A percentile compares a stretch with the other conserved stretches of the same genome.
Evolutionary conservation across 345 rosid species (phyloP).

Genomic region (Moricandia arvensis): DNA sequence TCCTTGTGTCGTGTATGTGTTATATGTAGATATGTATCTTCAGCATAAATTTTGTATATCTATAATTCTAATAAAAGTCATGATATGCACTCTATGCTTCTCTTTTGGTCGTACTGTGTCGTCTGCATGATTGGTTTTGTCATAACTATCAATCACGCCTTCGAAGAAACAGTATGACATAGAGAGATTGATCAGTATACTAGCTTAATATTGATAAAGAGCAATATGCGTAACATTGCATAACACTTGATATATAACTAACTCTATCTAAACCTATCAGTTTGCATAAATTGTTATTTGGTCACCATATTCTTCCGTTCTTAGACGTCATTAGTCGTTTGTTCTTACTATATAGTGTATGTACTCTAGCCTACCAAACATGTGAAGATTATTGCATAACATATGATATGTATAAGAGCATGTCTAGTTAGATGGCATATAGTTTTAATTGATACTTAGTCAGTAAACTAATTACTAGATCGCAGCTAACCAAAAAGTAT

Average conservation of each 20-base stretch:
- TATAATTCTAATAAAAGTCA: not conserved
- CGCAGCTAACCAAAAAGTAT: not conserved
- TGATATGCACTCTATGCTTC: not conserved
- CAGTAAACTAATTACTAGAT: not conserved
- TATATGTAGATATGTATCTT: not conserved
- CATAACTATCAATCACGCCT: not conserved
- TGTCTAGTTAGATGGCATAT: not conserved
- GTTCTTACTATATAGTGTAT: constrained; percentile 23
- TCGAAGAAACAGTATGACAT: not conserved
- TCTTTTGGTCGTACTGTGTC: not conserved
- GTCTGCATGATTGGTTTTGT: not conserved
- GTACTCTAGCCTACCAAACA: constrained; percentile 38
- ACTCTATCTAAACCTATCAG: not conserved
- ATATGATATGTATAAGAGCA: not conserved
- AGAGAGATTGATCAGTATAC: not conserved
- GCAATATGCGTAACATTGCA: not conserved
- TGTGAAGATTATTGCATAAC: not conserved
- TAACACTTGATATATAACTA: constrained; percentile 12
- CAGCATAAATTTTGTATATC: not conserved
- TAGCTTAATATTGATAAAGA: not conserved
- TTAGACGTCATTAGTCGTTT: not conserved
- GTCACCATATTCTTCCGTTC: not conserved
- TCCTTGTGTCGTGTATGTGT: not conserved
- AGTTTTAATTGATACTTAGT: not conserved
- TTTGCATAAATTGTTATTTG: not conserved